Percentiles rank a stretch among this genome's conserved stretches.
These are phyloP conservation scores for Fusarium sacchari DNA, from an alignment of 2,329 filamentous ascomycete genomes.

Conservation along the genomic window DNA sequence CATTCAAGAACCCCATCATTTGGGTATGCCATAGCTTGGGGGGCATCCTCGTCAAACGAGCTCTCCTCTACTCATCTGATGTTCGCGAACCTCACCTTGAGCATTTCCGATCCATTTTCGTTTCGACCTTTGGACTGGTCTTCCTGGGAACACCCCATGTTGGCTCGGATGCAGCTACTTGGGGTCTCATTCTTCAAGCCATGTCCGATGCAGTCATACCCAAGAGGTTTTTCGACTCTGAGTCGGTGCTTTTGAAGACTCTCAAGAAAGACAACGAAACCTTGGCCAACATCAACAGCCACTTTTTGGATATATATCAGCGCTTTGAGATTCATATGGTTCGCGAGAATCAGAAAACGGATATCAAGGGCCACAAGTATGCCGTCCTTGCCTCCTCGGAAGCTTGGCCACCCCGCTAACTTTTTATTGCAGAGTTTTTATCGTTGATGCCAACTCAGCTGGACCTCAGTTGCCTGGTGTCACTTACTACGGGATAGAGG, in stretches of 20 bases:
- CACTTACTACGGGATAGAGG: slow-evolving; percentile 78
- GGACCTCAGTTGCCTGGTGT: slow-evolving; percentile 75
- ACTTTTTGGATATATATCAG: slow-evolving; percentile 77
- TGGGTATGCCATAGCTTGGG: slow-evolving; percentile 81
- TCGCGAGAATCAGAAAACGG: slow-evolving; percentile 77
- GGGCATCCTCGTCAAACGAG: slow-evolving; percentile 76
- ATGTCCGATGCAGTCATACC: slow-evolving; percentile 74
- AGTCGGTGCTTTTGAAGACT: slow-evolving; percentile 73
- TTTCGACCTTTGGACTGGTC: slow-evolving; percentile 79
- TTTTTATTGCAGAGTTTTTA: slow-evolving; percentile 55
- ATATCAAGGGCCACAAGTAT: slow-evolving; percentile 69
- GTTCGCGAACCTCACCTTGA: slow-evolving; percentile 68
- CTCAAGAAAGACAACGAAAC: slow-evolving; percentile 80
- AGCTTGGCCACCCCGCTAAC: slow-evolving; percentile 2
- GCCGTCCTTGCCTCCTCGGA: slow-evolving; percentile 14
- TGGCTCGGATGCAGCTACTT: slow-evolving; percentile 74
- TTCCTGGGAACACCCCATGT: slow-evolving; percentile 82
- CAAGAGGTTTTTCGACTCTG: slow-evolving; percentile 72
- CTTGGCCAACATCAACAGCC: slow-evolving; percentile 76
- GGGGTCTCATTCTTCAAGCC: slow-evolving; percentile 73
- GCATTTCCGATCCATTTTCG: slow-evolving; percentile 73
- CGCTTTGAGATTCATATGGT: slow-evolving; percentile 80
- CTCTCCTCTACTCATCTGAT: slow-evolving; percentile 73
- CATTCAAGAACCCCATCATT: slow-evolving; percentile 73
- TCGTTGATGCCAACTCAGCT: slow-evolving; percentile 77